A percentile compares a stretch with the other conserved stretches of the same genome.
These are phyloP conservation scores for Daucus carota DNA, from an alignment of 129 eudicot genomes.

Conservation along the genomic window DH1_v3.0 NC_030387.2:41638001-41638500, in stretches of 20 bases:
- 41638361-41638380: conserved; percentile 33
- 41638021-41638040: conserved; percentile 28
- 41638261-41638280: conserved; percentile 58
- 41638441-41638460: conserved; percentile 28
- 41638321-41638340: conserved; percentile 58
- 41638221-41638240: conserved; percentile 34
- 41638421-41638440: conserved; percentile 36
- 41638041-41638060: conserved; percentile 30
- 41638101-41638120: conserved; percentile 31
- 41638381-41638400: conserved; percentile 53
- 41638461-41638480: conserved; percentile 53
- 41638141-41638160: conserved; percentile 25
- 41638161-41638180: conserved; percentile 45
- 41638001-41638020: conserved; percentile 22
- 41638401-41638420: conserved; percentile 61
- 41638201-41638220: conserved; percentile 44
- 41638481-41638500: conserved; percentile 69
- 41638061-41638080: conserved; percentile 34
- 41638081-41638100: conserved; percentile 27
- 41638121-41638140: conserved; percentile 23
- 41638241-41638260: conserved; percentile 58
- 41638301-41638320: conserved; percentile 48
- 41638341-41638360: conserved; percentile 47
- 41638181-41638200: conserved; percentile 53
- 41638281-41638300: conserved; percentile 29